A percentile compares a stretch with the other conserved stretches of the same genome.
phyloP scores from a whole-genome alignment of 2,329 filamentous ascomycete genomes.

The Epichloe baconii region DNA sequence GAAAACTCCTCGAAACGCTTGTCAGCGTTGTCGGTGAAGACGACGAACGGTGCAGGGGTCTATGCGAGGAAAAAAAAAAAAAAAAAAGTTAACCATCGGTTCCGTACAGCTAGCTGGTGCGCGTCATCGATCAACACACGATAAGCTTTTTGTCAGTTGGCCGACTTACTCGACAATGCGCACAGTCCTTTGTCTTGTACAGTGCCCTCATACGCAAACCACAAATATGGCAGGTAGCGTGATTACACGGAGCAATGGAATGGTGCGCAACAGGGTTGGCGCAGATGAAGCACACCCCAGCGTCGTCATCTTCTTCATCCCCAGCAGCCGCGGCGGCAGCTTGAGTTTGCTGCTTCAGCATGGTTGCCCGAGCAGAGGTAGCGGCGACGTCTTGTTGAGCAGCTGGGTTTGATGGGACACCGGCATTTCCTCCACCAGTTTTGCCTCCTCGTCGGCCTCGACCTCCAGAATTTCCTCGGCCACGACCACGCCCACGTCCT shows the following conservation, averaged over 20 bases:
- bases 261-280: conserved; percentile 80
- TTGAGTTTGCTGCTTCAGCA: conserved; percentile 8
- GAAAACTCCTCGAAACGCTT: conserved; percentile 82
- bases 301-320: conserved; percentile 34
- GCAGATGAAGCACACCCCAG: conserved; percentile 94
- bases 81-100: background rate
- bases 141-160: background rate
- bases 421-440: conserved; percentile 10
- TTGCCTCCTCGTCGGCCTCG: conserved; percentile 16
- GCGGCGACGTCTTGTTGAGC: conserved; percentile 19
- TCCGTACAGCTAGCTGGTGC: background rate
- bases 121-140: background rate
- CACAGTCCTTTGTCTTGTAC: conserved; percentile 92
- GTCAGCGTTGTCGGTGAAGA: conserved; percentile 76
- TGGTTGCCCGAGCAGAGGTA: conserved; percentile 19
- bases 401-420: conserved; percentile 13
- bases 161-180: conserved; percentile 72
- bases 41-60: conserved; percentile 63
- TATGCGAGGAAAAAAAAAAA: conserved; percentile 11
- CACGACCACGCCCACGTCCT: conserved; percentile 28
- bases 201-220: conserved; percentile 79
- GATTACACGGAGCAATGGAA: conserved; percentile 86
- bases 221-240: conserved; percentile 94
- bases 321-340: conserved; percentile 11
- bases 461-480: conserved; percentile 1